A percentile compares a stretch with the other conserved stretches of the same genome.
phyloP scores from a whole-genome alignment of 306 rosid genomes.

The Rosa lucieae region DNA sequence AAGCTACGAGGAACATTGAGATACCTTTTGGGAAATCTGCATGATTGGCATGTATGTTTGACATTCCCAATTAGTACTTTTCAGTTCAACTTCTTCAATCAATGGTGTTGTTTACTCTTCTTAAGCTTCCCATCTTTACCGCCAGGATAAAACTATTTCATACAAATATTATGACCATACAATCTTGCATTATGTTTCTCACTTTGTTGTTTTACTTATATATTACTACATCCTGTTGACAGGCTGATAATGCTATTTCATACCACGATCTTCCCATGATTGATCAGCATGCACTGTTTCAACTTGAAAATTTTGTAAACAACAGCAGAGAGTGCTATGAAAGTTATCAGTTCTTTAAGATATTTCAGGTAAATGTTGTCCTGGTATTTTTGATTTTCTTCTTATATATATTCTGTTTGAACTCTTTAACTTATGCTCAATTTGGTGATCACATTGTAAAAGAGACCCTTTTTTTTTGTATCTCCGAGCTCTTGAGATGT shows the following conservation, averaged over 20 bases:
- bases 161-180: background rate
- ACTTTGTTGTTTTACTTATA: conserved; percentile 21
- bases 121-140: conserved; percentile 20
- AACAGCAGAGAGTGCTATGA: conserved; percentile 81
- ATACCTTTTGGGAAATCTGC: conserved; percentile 95
- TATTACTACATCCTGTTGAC: conserved; percentile 27
- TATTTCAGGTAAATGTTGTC: conserved; percentile 74
- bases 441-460: background rate
- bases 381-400: conserved; percentile 9
- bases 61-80: conserved; percentile 13
- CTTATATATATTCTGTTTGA: background rate
- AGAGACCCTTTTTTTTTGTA: background rate
- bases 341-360: conserved; percentile 87
- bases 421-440: conserved; percentile 6
- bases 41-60: conserved; percentile 88
- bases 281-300: conserved; percentile 84
- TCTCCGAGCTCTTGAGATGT: background rate
- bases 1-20: conserved; percentile 96
- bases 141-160: background rate
- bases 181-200: conserved; percentile 6
- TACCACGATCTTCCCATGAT: conserved; percentile 88
- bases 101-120: conserved; percentile 4
- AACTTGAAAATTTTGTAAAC: conserved; percentile 82
- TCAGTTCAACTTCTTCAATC: background rate
- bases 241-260: conserved; percentile 64